These are phyloP conservation scores for Geosmithia flava DNA, from an alignment of 2,329 filamentous ascomycete genomes.

Conservation along the genomic window DNA sequence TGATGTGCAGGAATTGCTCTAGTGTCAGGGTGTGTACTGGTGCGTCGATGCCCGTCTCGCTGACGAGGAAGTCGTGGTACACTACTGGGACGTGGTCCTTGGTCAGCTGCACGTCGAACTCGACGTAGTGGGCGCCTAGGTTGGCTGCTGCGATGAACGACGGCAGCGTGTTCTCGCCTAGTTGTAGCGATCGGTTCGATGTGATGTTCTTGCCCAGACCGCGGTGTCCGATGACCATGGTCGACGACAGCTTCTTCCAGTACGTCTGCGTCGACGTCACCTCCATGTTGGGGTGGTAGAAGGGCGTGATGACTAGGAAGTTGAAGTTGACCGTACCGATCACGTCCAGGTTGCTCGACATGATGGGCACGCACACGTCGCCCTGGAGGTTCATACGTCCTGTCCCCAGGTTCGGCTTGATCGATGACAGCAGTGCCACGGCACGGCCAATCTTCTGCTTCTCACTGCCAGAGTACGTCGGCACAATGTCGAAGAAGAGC, in stretches of 20 bases:
- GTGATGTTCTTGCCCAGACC: conserved; percentile 84
- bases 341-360: conserved; percentile 74
- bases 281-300: conserved; percentile 86
- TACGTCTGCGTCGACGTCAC: conserved; percentile 87
- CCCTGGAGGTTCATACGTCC: conserved; percentile 88
- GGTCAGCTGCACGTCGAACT: conserved; percentile 90
- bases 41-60: conserved; percentile 92
- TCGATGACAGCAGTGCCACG: conserved; percentile 75
- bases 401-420: conserved; percentile 71
- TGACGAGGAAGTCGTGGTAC: conserved; percentile 96
- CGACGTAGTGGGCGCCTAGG: conserved; percentile 65
- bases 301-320: conserved; percentile 88
- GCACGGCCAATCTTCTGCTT: conserved; percentile 83
- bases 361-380: conserved; percentile 82
- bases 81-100: conserved; percentile 98
- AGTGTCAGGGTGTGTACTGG: conserved; percentile 90
- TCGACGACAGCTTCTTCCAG: conserved; percentile 84
- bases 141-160: conserved; percentile 97
- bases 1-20: conserved; percentile 90
- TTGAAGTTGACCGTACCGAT: conserved; percentile 97
- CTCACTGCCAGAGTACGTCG: conserved; percentile 83
- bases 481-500: conserved; percentile 86
- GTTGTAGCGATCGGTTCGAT: conserved; percentile 73
- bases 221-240: conserved; percentile 65
- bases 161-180: conserved; percentile 90